Percentiles rank a stretch among this genome's conserved stretches.
These are phyloP conservation scores for Ustilaginoidea virens DNA, from an alignment of 2,329 filamentous ascomycete genomes.

Conservation along the genomic window DNA sequence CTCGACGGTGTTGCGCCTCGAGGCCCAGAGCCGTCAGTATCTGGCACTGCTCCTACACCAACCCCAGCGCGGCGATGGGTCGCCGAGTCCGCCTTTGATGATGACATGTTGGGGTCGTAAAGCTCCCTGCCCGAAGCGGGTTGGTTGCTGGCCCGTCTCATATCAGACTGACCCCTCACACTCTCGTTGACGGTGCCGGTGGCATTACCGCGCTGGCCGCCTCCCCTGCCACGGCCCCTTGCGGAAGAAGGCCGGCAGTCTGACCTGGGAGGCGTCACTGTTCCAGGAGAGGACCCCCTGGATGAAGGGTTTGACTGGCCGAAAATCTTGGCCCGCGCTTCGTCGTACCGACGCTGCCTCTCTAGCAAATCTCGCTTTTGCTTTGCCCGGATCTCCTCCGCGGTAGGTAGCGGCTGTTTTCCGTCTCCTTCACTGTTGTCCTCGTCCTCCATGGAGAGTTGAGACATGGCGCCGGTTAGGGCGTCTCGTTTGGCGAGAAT, in stretches of 20 bases:
- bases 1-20: conserved; percentile 22
- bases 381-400: conserved; percentile 63
- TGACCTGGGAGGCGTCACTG: conserved; percentile 37
- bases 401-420: conserved; percentile 47
- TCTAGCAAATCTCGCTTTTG: conserved; percentile 72
- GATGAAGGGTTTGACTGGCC: conserved; percentile 43
- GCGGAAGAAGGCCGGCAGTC: conserved; percentile 18
- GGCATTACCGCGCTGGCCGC: conserved; percentile 12
- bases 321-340: conserved; percentile 77
- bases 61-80: conserved; percentile 27
- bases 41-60: conserved; percentile 21
- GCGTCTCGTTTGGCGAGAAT: conserved; percentile 43
- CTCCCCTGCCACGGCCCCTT: conserved; percentile 30
- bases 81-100: conserved; percentile 43
- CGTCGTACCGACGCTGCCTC: conserved; percentile 81
- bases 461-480: conserved; percentile 27
- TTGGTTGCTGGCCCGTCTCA: conserved; percentile 11
- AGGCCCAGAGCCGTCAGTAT: conserved; percentile 15
- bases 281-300: conserved; percentile 46
- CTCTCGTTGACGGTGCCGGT: conserved; percentile 4
- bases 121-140: conserved; percentile 38
- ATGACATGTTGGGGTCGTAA: conserved; percentile 64
- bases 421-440: conserved; percentile 49
- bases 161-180: conserved; percentile 5
- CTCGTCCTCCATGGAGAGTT: conserved; percentile 27